Conservation (phyloP, 139 green algal genomes). For the Haematococcus lacustris region DNA sequence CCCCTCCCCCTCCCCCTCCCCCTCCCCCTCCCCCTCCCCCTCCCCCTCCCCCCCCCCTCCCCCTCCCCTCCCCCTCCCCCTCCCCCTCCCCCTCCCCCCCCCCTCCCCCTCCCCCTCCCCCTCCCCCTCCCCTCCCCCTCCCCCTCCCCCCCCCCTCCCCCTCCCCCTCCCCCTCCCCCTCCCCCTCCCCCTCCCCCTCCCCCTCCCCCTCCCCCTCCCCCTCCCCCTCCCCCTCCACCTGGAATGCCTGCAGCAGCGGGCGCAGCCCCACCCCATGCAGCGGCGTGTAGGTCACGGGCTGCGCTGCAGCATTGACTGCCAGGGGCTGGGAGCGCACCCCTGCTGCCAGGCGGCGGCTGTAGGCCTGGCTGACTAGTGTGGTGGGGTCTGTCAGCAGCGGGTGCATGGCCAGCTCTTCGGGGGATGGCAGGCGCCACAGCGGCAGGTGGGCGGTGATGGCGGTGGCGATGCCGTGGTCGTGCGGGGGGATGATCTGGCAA, state of each 20-base stretch:
- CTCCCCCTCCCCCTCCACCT: no score
- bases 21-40: no score
- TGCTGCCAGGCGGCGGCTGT: neutral
- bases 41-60: no score
- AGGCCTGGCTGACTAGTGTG: neutral
- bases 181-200: no score
- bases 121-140: no score
- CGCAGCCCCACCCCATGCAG: slow-evolving; percentile 63
- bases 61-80: no score
- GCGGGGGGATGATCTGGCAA: slow-evolving; percentile 72
- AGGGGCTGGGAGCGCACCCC: slow-evolving; percentile 17
- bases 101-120: no score
- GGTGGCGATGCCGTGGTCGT: slow-evolving; percentile 62
- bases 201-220: no score
- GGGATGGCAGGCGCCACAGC: slow-evolving; percentile 33
- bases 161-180: no score
- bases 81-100: no score
- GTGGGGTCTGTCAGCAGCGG: slow-evolving; percentile 35
- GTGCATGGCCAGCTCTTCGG: slow-evolving; percentile 6
- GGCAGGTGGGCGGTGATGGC: slow-evolving; percentile 48
- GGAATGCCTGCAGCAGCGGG: slow-evolving; percentile 38
- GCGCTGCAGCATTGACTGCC: slow-evolving; percentile 21
- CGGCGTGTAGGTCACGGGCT: slow-evolving; percentile 56
- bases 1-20: no score
- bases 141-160: no score